phyloP scores from a whole-genome alignment of 352 stramenopile species.

The Thalassiosira exigua region DNA sequence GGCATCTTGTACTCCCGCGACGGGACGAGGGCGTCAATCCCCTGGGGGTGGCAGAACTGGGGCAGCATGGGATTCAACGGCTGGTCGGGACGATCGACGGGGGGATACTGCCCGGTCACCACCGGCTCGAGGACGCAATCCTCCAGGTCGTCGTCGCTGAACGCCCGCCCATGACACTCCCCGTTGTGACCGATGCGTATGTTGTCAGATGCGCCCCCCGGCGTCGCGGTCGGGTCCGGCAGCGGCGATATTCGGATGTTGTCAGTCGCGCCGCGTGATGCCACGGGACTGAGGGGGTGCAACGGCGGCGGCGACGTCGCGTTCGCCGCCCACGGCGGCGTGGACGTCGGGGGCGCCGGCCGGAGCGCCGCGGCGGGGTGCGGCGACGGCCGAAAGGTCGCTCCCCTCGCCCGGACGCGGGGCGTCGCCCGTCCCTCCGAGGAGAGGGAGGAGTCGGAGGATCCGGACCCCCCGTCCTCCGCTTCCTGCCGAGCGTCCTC shows the following conservation, averaged over 20 bases:
- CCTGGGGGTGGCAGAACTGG: conserved; percentile 81
- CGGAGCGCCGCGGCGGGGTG: no score
- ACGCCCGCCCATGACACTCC: neutral
- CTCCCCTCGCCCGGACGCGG: neutral
- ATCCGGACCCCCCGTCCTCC: neutral
- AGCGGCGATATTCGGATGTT: conserved; percentile 4
- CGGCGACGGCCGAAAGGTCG: neutral
- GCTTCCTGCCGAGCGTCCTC: no score
- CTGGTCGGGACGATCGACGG: conserved; percentile 68
- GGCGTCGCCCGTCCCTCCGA: neutral
- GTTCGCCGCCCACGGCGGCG: no score
- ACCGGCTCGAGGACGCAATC: conserved; percentile 59
- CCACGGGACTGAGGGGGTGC: neutral
- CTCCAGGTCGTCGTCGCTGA: conserved; percentile 24
- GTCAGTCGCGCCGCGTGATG: neutral
- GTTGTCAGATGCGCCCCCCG: conserved; percentile 2
- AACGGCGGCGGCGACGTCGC: no score
- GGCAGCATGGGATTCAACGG: conserved; percentile 81
- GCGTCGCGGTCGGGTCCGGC: neutral
- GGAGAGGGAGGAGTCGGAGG: conserved; percentile 3
- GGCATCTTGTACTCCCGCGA: conserved; percentile 75
- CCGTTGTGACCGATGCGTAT: conserved; percentile 1
- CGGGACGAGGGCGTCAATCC: conserved; percentile 63
- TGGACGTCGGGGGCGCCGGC: no score
- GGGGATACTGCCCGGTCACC: conserved; percentile 79